Conservation (phyloP, 2,329 filamentous ascomycete species). For the Botrytis cinerea region DNA sequence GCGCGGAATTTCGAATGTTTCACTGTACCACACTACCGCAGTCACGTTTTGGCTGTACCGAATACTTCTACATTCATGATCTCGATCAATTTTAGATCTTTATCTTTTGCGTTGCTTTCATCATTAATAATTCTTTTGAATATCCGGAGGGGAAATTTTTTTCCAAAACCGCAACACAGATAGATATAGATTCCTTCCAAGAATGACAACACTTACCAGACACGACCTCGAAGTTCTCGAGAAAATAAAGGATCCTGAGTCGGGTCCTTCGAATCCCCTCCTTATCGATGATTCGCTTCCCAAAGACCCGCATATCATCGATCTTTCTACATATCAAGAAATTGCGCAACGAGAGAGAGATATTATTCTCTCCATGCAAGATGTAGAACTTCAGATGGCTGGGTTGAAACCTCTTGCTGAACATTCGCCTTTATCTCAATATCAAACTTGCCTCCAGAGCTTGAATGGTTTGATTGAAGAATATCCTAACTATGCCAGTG, state of each 20-base stretch:
- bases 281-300: slow-evolving; percentile 53
- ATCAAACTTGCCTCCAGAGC: slow-evolving; percentile 49
- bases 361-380: slow-evolving; percentile 57
- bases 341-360: slow-evolving; percentile 54
- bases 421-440: slow-evolving; percentile 46
- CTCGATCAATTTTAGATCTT: not conserved
- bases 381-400: slow-evolving; percentile 51
- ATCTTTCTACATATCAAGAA: slow-evolving; percentile 52
- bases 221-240: slow-evolving; percentile 64
- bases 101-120: not conserved
- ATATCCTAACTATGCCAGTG: slow-evolving; percentile 68
- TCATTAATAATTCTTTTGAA: not conserved
- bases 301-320: slow-evolving; percentile 59
- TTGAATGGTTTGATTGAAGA: slow-evolving; percentile 59
- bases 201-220: slow-evolving; percentile 52
- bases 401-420: slow-evolving; percentile 40
- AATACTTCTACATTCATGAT: not conserved
- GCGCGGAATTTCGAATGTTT: slow-evolving; percentile 9
- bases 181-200: slow-evolving; percentile 42
- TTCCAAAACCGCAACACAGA: not conserved
- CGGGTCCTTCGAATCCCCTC: slow-evolving; percentile 55
- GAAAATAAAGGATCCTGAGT: slow-evolving; percentile 68
- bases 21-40: not conserved
- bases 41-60: slow-evolving; percentile 14
- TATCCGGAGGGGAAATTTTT: fast-evolving